phyloP scores from a whole-genome alignment of 129 eudicot genomes.

The Lactuca sativa region DNA sequence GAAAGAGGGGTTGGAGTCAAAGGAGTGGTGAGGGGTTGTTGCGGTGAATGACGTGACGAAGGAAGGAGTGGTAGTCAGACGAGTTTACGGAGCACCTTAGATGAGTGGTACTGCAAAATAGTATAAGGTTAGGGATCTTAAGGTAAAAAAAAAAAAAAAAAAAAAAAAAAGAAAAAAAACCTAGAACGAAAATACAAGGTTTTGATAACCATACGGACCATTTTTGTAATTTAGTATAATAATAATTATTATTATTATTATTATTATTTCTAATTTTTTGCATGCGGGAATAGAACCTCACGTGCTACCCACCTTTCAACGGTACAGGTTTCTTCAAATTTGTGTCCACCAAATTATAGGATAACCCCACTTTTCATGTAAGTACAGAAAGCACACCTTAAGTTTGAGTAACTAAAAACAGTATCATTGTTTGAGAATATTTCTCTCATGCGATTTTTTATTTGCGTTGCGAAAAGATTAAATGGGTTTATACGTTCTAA shows the following conservation, averaged over 20 bases:
- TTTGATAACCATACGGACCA: too few relatives aligned
- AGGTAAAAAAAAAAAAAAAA: too few relatives aligned
- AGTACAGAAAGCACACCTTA: not conserved
- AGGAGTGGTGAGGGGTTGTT: too few relatives aligned
- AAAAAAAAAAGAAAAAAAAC: too few relatives aligned
- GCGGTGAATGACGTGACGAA: too few relatives aligned
- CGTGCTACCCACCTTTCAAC: constrained; percentile 39
- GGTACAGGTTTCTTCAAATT: constrained; percentile 8
- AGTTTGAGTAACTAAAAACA: not conserved
- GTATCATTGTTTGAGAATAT: not conserved
- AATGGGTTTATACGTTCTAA: not conserved
- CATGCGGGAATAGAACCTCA: constrained; percentile 43
- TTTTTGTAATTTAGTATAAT: not conserved
- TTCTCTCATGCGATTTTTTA: not conserved
- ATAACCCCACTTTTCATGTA: not conserved
- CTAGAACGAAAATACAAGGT: too few relatives aligned
- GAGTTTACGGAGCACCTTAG: too few relatives aligned
- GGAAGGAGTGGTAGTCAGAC: too few relatives aligned
- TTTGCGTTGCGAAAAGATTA: not conserved
- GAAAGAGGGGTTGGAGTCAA: too few relatives aligned
- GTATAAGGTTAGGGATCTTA: too few relatives aligned
- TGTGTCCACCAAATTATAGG: not conserved
- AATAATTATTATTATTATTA: not conserved
- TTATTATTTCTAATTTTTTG: constrained; percentile 13
- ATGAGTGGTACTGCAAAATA: too few relatives aligned